These are phyloP conservation scores for Aureobasidium sp. DNA, from an alignment of 2,329 filamentous ascomycete species.

Conservation along the genomic window DNA sequence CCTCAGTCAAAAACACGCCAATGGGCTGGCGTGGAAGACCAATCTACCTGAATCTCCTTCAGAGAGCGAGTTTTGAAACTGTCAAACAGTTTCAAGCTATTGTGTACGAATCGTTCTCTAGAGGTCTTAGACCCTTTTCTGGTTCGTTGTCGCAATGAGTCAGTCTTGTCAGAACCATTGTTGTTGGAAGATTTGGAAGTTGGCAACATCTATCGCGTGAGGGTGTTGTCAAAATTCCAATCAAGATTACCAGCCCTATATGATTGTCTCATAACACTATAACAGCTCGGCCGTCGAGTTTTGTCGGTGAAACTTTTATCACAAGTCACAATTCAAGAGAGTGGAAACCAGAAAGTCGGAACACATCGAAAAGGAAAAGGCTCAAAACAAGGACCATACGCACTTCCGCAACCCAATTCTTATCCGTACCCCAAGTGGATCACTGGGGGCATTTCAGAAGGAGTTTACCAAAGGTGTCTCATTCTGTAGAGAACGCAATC, in stretches of 20 bases:
- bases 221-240: neutral
- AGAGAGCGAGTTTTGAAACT: neutral
- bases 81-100: neutral
- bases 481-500: neutral
- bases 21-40: neutral
- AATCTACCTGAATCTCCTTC: conserved; percentile 1
- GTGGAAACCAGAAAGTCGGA: neutral
- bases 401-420: neutral
- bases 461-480: neutral
- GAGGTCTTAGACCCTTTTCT: neutral
- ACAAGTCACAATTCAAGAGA: neutral
- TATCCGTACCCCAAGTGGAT: neutral
- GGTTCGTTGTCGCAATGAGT: neutral
- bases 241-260: neutral
- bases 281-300: neutral
- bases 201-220: neutral
- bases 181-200: neutral
- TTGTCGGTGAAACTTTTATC: neutral
- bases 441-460: neutral
- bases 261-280: neutral
- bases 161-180: neutral
- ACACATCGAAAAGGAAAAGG: neutral
- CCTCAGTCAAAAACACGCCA: neutral
- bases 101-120: neutral
- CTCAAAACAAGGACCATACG: neutral